Percentiles rank a stretch among this genome's conserved stretches.
Evolutionary conservation across 2,329 filamentous ascomycete species (phyloP).

Genomic region (Fusarium torulosum): DNA sequence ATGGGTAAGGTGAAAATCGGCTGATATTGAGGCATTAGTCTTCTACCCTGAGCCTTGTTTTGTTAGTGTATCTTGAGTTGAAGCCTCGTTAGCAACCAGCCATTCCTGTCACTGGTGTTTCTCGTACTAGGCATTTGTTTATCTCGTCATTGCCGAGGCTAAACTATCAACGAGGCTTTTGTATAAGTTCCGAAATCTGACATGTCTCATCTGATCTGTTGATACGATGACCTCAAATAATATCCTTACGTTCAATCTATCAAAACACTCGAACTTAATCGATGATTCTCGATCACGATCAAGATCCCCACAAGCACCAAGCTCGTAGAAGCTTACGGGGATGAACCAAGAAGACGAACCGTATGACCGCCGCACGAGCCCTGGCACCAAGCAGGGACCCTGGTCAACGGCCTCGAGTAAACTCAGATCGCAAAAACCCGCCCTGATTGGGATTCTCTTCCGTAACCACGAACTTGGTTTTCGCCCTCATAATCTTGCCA

Average conservation of each 20-base stretch:
- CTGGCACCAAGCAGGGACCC: conserved; percentile 40
- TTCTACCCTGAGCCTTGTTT: conserved; percentile 25
- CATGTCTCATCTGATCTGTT: not conserved
- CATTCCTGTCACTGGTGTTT: conserved; percentile 2
- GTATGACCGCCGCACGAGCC: conserved; percentile 46
- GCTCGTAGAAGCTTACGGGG: conserved; percentile 33
- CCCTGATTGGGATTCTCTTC: conserved; percentile 23
- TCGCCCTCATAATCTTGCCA: conserved; percentile 17
- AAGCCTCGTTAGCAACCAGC: conserved; percentile 16
- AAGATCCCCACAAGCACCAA: conserved; percentile 33
- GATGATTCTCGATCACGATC: conserved; percentile 27
- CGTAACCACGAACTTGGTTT: conserved; percentile 22
- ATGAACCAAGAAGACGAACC: conserved; percentile 43
- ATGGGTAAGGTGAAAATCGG: conserved; percentile 33
- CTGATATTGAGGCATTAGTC: conserved; percentile 31
- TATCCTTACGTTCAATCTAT: not conserved
- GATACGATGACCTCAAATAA: not conserved
- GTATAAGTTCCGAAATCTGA: not conserved
- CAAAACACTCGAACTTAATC: conserved; percentile 18
- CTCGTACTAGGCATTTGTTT: not conserved
- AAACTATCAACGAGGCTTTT: not conserved
- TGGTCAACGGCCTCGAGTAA: conserved; percentile 25
- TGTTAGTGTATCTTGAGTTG: conserved; percentile 11
- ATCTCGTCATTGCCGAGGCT: not conserved
- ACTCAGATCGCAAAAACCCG: conserved; percentile 38